These are phyloP conservation scores for Yamadazyma triangularis DNA, from an alignment of 1,139 yeast genomes.

Conservation along the genomic window DNA sequence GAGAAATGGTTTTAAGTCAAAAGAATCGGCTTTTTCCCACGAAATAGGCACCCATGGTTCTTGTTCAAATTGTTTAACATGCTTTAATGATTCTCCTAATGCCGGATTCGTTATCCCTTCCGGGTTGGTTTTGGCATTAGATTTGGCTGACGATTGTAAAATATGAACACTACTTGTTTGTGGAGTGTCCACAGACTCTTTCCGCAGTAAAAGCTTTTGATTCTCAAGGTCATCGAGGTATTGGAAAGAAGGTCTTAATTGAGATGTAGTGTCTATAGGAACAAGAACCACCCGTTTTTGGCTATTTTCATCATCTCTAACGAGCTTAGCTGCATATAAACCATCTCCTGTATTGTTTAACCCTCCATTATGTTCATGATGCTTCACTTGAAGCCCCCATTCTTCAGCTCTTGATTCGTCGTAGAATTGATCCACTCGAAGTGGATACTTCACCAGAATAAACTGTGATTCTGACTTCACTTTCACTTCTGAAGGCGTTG, in stretches of 20 bases:
- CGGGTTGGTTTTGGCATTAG: conserved; percentile 50
- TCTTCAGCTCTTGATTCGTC: conserved; percentile 59
- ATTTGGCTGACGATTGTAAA: conserved; percentile 38
- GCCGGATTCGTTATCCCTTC: conserved; percentile 64
- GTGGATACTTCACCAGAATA: conserved; percentile 68
- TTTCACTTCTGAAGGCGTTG: conserved; percentile 35
- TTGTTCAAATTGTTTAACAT: conserved; percentile 71
- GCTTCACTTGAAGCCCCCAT: conserved; percentile 55
- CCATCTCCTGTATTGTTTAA: conserved; percentile 54
- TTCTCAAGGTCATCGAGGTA: conserved; percentile 59
- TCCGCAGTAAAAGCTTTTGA: conserved; percentile 21
- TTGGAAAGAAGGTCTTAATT: conserved; percentile 75
- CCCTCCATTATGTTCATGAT: conserved; percentile 69
- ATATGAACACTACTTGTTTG: conserved; percentile 32
- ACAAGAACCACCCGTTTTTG: conserved; percentile 55
- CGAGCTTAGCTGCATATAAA: conserved; percentile 32
- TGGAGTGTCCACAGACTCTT: conserved; percentile 16
- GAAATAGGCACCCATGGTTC: conserved; percentile 51
- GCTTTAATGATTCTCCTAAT: conserved; percentile 77
- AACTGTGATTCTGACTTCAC: conserved; percentile 55
- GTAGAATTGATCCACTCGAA: conserved; percentile 60
- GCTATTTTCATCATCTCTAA: conserved; percentile 14
- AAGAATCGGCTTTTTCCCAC: conserved; percentile 45
- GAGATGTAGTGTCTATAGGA: conserved; percentile 67
- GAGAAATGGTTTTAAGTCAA: conserved; percentile 13